Evolutionary conservation across 176 grass and related monocot genomes (phyloP), one percentile per base, ranked within the genome.

Genomic region (Musa beccarii): DNA sequence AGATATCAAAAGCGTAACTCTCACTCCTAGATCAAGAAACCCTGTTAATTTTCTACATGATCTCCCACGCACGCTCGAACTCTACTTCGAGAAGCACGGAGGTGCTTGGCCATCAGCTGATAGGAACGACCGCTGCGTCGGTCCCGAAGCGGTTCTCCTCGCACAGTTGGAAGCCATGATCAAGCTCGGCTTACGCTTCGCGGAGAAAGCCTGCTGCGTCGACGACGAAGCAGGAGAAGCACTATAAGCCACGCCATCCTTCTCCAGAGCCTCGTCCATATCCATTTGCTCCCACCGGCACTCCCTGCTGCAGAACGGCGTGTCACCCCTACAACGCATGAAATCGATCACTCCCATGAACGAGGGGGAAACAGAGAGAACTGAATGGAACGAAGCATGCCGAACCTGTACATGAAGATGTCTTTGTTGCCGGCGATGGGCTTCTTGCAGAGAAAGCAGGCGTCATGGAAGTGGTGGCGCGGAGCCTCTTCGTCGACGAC

Each of bases 251-350:
- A 68, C 28, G 0, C 66, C 14, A 34, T 49, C 66, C 5, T 6
- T 4, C 66, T 54, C 61, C 0, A 24, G 21, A 0, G 6, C 49
- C 9, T 83, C 73, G 69, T 91, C 89, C 85, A 84, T 82, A 63
- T 92, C 87, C 26, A 96, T 90, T 84, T 92, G 89, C 80, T 92
- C 77, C 79, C 83, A 75, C 82, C 92, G 89, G 81, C 92, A 96
- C 80, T 96, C 89, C 89, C 88, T 87, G 73, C 87, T 96, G 87
- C 92, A 96, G 82, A 96, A 92, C 53, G 92, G 89, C 73, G 82
- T 81, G 81, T 92, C 92, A 15, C 89, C 89, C 83, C 89, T 91
- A 77, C 70, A 26, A 21, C 17, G 24, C 34, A 29, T 26, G 3
- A 29, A 10, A 20, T 43, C 0, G 2, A 59, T 53, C 55, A 81